Evolutionary conservation across 2,329 filamentous ascomycete species (phyloP).

Genomic region (Ustilaginoidea virens): DNA sequence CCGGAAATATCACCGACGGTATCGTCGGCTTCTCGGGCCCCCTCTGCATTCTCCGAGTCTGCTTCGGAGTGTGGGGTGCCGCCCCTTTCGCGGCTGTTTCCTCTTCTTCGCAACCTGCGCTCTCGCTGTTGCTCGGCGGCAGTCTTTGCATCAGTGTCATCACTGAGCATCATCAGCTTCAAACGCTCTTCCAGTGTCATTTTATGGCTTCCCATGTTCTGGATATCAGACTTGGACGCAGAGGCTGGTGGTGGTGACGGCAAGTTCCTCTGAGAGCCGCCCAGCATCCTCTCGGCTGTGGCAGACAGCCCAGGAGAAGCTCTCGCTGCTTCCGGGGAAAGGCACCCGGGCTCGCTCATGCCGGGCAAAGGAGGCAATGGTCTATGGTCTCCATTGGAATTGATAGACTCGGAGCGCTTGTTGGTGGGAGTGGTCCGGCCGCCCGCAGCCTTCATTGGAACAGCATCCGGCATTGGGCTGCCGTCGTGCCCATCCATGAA

Average conservation of each 20-base stretch:
- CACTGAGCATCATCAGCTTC: conserved; percentile 75
- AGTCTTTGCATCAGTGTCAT: conserved; percentile 40
- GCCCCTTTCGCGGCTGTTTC: conserved; percentile 33
- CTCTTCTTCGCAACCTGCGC: conserved; percentile 52
- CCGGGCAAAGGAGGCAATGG: conserved; percentile 78
- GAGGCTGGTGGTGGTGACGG: conserved; percentile 56
- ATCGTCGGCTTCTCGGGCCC: conserved; percentile 40
- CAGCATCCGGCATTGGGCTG: conserved; percentile 48
- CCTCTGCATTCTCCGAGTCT: conserved; percentile 17
- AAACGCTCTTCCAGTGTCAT: conserved; percentile 80
- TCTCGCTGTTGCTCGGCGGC: conserved; percentile 53
- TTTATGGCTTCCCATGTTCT: conserved; percentile 56
- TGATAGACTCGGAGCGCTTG: conserved; percentile 54
- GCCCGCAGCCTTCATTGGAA: conserved; percentile 23
- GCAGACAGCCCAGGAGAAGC: conserved; percentile 50
- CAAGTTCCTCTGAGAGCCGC: conserved; percentile 49
- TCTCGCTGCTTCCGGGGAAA: conserved; percentile 29
- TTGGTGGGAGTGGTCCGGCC: conserved; percentile 31
- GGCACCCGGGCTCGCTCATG: conserved; percentile 24
- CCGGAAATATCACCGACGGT: conserved; percentile 43
- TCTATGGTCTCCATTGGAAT: conserved; percentile 66
- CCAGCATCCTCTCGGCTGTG: conserved; percentile 57
- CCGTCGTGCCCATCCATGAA: conserved; percentile 37
- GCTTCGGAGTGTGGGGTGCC: conserved; percentile 27
- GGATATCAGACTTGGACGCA: conserved; percentile 61